Conservation (phyloP, 164 flowering plant species). For the Liquidambar formosana region DNA sequence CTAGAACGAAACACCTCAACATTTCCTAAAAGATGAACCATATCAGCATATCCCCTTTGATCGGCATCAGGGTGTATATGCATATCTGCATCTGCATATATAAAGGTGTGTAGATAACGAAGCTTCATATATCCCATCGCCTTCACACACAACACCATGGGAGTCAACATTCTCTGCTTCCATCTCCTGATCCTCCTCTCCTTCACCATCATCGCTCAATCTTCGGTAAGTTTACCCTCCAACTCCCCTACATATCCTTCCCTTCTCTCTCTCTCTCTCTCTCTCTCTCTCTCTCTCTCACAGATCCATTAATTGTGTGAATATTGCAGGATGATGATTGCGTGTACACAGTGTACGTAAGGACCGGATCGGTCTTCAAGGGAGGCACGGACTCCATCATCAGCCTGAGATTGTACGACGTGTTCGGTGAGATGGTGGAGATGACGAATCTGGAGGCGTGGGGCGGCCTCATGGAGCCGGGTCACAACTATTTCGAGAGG, state of each 20-base stretch:
- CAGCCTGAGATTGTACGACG: slow-evolving; percentile 42
- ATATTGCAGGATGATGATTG: slow-evolving; percentile 44
- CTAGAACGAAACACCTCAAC: too few relatives aligned
- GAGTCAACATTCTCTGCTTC: slow-evolving; percentile 13
- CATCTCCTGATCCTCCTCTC: slow-evolving; percentile 23
- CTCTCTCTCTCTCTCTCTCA: background rate
- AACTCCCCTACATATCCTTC: background rate
- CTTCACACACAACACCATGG: background rate
- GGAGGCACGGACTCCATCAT: slow-evolving; percentile 87
- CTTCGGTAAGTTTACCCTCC: slow-evolving; percentile 20
- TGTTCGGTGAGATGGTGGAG: slow-evolving; percentile 27
- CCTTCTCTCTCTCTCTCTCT: background rate
- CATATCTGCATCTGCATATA: too few relatives aligned
- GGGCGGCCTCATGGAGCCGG: slow-evolving; percentile 85
- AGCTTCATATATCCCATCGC: too few relatives aligned
- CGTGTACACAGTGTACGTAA: slow-evolving; percentile 79
- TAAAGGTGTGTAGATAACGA: too few relatives aligned
- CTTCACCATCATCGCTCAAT: slow-evolving; percentile 17
- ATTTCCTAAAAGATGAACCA: too few relatives aligned
- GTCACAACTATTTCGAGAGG: slow-evolving; percentile 79
- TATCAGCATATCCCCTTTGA: too few relatives aligned
- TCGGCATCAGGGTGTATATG: too few relatives aligned
- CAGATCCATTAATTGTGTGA: background rate
- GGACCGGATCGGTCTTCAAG: slow-evolving; percentile 71
- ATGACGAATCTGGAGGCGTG: slow-evolving; percentile 61